Evolutionary conservation across 352 stramenopile genomes (phyloP).

Genomic region (Globisporangium spiculum): DNA sequence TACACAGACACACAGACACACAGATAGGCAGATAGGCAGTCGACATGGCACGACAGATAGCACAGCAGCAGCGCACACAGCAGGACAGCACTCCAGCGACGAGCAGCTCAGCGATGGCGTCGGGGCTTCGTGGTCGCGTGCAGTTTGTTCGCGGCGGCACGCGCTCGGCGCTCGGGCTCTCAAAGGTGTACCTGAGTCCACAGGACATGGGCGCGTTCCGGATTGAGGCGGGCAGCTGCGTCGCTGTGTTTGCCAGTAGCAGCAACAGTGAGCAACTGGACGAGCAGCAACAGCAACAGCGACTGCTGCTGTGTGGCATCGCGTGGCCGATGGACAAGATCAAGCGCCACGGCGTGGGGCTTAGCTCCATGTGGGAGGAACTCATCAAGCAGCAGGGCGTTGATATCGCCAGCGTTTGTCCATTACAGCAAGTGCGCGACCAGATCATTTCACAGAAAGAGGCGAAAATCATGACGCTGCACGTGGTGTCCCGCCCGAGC

Average conservation of each 20-base stretch:
- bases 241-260: slow-evolving; percentile 27
- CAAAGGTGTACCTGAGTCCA: slow-evolving; percentile 68
- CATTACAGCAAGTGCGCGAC: slow-evolving; percentile 16
- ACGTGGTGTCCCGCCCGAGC: slow-evolving; percentile 34
- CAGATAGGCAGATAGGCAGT: not conserved
- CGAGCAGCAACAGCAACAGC: not conserved
- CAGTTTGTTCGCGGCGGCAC: slow-evolving; percentile 61
- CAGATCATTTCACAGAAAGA: slow-evolving; percentile 10
- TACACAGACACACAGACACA: too few relatives aligned
- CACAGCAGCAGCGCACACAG: not conserved
- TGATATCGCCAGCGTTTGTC: slow-evolving; percentile 28
- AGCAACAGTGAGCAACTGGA: not conserved
- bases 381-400: slow-evolving; percentile 24
- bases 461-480: slow-evolving; percentile 32
- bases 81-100: not conserved
- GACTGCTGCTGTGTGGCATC: slow-evolving; percentile 56
- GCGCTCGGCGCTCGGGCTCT: slow-evolving; percentile 52
- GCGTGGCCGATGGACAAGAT: slow-evolving; percentile 76
- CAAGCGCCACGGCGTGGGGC: slow-evolving; percentile 52
- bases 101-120: not conserved
- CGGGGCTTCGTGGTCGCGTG: slow-evolving; percentile 28
- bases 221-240: slow-evolving; percentile 37
- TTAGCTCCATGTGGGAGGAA: slow-evolving; percentile 75
- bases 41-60: not conserved
- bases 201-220: slow-evolving; percentile 41